Percentiles rank a stretch among this genome's conserved stretches.
These are phyloP conservation scores for Boletus insuetus DNA, from an alignment of 768 basidiomycete genomes.

Conservation along the genomic window DNA sequence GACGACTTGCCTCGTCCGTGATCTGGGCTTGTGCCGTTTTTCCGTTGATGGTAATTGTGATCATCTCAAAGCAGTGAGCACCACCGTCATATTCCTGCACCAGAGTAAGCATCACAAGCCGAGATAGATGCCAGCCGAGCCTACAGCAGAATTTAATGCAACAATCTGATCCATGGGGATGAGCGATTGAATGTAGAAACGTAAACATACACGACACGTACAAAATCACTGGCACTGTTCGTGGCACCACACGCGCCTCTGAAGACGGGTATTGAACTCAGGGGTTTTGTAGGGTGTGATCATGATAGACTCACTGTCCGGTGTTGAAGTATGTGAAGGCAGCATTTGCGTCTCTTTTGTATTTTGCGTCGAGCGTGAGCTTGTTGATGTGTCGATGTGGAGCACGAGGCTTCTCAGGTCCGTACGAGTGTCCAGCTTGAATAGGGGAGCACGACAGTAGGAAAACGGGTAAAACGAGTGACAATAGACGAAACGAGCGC, in stretches of 20 bases:
- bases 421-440: slow-evolving; percentile 7
- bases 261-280: background rate
- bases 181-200: background rate
- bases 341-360: slow-evolving; percentile 19
- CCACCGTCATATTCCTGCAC: slow-evolving; percentile 40
- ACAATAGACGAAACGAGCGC: slow-evolving; percentile 25
- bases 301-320: slow-evolving; percentile 20
- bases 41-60: slow-evolving; percentile 41
- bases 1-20: slow-evolving; percentile 40
- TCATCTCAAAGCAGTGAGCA: slow-evolving; percentile 41
- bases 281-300: background rate
- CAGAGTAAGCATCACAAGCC: background rate
- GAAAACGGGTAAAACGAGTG: slow-evolving; percentile 23
- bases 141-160: slow-evolving; percentile 40
- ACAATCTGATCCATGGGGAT: slow-evolving; percentile 36
- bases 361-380: background rate
- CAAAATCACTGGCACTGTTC: slow-evolving; percentile 26
- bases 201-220: slow-evolving; percentile 9
- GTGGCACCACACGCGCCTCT: slow-evolving; percentile 42
- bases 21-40: slow-evolving; percentile 42
- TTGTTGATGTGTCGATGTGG: slow-evolving; percentile 6
- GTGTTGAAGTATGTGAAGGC: slow-evolving; percentile 28
- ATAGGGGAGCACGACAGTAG: slow-evolving; percentile 9
- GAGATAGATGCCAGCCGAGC: slow-evolving; percentile 5
- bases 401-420: slow-evolving; percentile 10